phyloP scores from a whole-genome alignment of 1,139 yeast species.

The Hemisphaericaspora xylofermentans region DNA sequence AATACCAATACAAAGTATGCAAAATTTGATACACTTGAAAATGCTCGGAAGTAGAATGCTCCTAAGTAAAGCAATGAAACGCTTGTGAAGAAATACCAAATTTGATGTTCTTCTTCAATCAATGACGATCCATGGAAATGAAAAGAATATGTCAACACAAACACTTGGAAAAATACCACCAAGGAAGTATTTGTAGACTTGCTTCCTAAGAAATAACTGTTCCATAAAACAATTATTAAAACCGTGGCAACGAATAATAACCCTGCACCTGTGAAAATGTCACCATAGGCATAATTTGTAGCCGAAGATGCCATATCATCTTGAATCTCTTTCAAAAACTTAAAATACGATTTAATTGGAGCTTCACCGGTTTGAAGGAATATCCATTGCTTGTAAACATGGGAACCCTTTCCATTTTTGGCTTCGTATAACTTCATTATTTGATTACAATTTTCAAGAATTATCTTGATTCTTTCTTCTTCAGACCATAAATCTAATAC shows the following conservation, averaged over 20 bases:
- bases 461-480: constrained; percentile 37
- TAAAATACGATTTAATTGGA: constrained; percentile 26
- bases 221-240: constrained; percentile 18
- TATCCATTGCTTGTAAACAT: constrained; percentile 17
- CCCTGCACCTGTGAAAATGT: constrained; percentile 50
- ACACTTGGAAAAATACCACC: constrained; percentile 24
- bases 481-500: constrained; percentile 53
- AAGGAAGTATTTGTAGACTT: constrained; percentile 13
- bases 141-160: constrained; percentile 48
- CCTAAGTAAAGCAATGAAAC: constrained; percentile 20
- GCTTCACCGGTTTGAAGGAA: constrained; percentile 9
- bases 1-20: constrained; percentile 30
- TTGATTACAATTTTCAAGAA: constrained; percentile 64
- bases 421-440: constrained; percentile 38
- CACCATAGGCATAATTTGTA: constrained; percentile 64
- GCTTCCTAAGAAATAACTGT: constrained; percentile 16
- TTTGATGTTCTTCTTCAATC: constrained; percentile 95
- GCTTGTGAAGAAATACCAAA: constrained; percentile 84
- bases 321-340: constrained; percentile 53
- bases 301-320: constrained; percentile 60
- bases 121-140: constrained; percentile 86
- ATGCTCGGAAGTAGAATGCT: constrained; percentile 12
- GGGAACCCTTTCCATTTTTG: constrained; percentile 20
- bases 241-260: constrained; percentile 32
- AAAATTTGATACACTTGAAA: constrained; percentile 4